Base-by-base conservation (phyloP, 164 flowering plant genomes). In the Aristolochia fimbriata region DNA sequence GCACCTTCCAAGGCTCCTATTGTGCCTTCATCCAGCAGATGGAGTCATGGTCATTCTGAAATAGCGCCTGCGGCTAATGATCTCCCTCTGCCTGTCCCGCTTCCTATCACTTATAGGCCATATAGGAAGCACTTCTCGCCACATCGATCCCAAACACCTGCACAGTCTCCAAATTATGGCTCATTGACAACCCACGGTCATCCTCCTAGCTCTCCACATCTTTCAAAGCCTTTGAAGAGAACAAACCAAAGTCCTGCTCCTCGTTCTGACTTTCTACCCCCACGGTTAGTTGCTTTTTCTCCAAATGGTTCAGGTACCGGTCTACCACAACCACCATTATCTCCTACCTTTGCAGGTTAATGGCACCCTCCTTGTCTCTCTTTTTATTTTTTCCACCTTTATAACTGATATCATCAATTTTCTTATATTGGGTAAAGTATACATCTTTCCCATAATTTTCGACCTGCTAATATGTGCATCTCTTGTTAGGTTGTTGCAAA, bases 301-400 rank as follows among this genome's bases (percentile, higher is more conserved):
- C 68, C 62, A 24, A 15, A 48, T 16, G 57, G 52, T 51, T 65
- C 68, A 43, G 61, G 62, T 64, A 62, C 64, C 19, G 56, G 85
- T 63, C 75, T 88, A 65, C 75, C 82, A 65, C 82, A 81, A 77
- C 89, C 98, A 25, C 93, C 96, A 21, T 63, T 92, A 25, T 71
- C 95, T 62, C 91, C 96, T 50, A 30, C 59, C 17, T 53, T 61
- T 31, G 76, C 96, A 6, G 72, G 98, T 92, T 74, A 74, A 80
- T n/a, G 4, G 12, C 43, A 37, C 43, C 43, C 43, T 37, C 43
- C 43, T 37, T 37, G 23, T 59, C 52, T 17, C 19, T 49, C 52
- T 49, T 20, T 49, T 13, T 49, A 17, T 17, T 15, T 17, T 49
- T 49, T 49, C 22, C 19, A 4, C 14, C 19, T 17, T 49, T 49